Percentiles rank a stretch among this genome's conserved stretches.
Evolutionary conservation across 306 rosid species (phyloP).

Genomic region (Acacia melanoxylon): DNA sequence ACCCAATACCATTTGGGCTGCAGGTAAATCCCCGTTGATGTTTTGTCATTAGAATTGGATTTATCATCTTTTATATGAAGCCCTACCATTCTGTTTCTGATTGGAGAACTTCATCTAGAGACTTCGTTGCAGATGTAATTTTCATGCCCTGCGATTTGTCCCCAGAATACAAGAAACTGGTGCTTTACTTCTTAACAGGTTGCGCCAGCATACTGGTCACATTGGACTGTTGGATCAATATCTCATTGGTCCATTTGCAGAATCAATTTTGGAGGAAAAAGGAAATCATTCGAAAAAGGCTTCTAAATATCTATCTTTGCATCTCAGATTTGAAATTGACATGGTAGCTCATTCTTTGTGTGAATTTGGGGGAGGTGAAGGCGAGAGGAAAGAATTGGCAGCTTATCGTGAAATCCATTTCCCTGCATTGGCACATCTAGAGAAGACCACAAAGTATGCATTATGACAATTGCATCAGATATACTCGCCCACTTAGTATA

Average conservation of each 20-base stretch:
- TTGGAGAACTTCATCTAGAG: slow-evolving; percentile 90
- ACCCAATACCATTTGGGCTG: slow-evolving; percentile 77
- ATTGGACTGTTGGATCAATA: slow-evolving; percentile 68
- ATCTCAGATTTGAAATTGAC: slow-evolving; percentile 98
- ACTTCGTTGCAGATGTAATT: slow-evolving; percentile 99
- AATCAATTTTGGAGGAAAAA: slow-evolving; percentile 40
- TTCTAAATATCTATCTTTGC: slow-evolving; percentile 83
- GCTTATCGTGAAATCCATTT: slow-evolving; percentile 89
- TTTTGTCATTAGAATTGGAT: slow-evolving; percentile 14
- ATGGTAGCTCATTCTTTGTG: slow-evolving; percentile 98
- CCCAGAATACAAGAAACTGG: slow-evolving; percentile 93
- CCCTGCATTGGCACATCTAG: slow-evolving; percentile 72
- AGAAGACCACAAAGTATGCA: slow-evolving; percentile 72
- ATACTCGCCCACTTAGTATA: slow-evolving; percentile 3
- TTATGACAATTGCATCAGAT: slow-evolving; percentile 23
- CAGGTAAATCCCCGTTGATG: slow-evolving; percentile 67
- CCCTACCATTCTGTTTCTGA: slow-evolving; percentile 61
- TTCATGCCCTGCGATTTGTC: slow-evolving; percentile 89
- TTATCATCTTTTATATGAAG: slow-evolving; percentile 32
- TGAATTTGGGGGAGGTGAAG: slow-evolving; percentile 96
- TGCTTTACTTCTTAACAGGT: slow-evolving; percentile 82
- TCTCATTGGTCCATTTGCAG: slow-evolving; percentile 71
- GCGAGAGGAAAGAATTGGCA: slow-evolving; percentile 82
- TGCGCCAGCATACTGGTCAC: slow-evolving; percentile 58
- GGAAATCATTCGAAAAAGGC: slow-evolving; percentile 53